phyloP scores from a whole-genome alignment of 371 early-diverging fungal genomes.

The Gilbertella persicaria region DNA sequence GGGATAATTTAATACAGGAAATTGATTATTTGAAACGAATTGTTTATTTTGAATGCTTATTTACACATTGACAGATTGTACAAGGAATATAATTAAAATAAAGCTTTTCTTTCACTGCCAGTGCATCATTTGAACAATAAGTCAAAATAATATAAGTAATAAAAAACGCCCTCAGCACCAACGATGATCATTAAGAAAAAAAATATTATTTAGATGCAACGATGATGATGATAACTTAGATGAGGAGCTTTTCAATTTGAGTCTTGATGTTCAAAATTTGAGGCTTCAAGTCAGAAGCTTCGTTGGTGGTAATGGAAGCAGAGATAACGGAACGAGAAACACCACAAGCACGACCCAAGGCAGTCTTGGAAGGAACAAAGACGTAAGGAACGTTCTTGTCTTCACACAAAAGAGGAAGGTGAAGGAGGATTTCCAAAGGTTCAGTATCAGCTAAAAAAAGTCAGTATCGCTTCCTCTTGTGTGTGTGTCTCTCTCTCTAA shows the following conservation, averaged over 20 bases:
- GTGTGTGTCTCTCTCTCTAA: neutral
- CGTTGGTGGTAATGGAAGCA: slow-evolving; percentile 94
- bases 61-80: slow-evolving; percentile 16
- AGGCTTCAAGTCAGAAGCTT: slow-evolving; percentile 91
- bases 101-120: slow-evolving; percentile 40
- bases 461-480: neutral
- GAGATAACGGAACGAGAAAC: slow-evolving; percentile 95
- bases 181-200: slow-evolving; percentile 43
- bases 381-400: slow-evolving; percentile 99
- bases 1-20: neutral
- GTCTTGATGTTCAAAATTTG: slow-evolving; percentile 90
- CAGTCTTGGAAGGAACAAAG: slow-evolving; percentile 95
- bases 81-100: slow-evolving; percentile 13
- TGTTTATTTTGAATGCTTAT: slow-evolving; percentile 20
- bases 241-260: slow-evolving; percentile 91
- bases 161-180: slow-evolving; percentile 38
- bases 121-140: slow-evolving; percentile 37
- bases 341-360: slow-evolving; percentile 99
- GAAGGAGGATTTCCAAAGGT: slow-evolving; percentile 97
- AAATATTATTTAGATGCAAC: neutral
- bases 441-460: slow-evolving; percentile 84
- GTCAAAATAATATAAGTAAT: neutral
- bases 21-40: neutral
- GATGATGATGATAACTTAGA: slow-evolving; percentile 50
- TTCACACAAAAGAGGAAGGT: slow-evolving; percentile 98